These are phyloP conservation scores for Mariannaea elegans DNA, from an alignment of 2,329 filamentous ascomycete species.

Conservation along the genomic window DNA sequence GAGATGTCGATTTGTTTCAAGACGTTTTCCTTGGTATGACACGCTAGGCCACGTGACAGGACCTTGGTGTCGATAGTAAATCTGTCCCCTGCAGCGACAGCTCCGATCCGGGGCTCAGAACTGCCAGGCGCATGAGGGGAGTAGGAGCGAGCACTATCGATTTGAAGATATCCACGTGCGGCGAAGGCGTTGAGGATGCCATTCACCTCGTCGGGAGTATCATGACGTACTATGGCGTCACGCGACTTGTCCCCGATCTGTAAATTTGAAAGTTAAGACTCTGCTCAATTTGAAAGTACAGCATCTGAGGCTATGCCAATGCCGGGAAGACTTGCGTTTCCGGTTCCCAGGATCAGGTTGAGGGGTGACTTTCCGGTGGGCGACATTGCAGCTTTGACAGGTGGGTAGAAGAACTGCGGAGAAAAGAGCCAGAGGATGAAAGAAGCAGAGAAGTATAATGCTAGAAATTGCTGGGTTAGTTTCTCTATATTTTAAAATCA, in stretches of 20 bases:
- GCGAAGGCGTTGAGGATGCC: slow-evolving; percentile 28
- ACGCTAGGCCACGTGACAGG: slow-evolving; percentile 33
- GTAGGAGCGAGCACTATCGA: slow-evolving; percentile 48
- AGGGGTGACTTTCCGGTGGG: slow-evolving; percentile 8
- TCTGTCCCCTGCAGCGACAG: slow-evolving; percentile 35
- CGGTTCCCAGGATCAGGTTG: slow-evolving; percentile 30
- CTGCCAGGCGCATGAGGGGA: slow-evolving; percentile 35
- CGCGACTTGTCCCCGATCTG: slow-evolving; percentile 35
- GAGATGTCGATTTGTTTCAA: slow-evolving; percentile 43
- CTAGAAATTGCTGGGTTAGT: no score
- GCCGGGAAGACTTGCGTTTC: slow-evolving; percentile 13
- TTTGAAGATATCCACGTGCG: slow-evolving; percentile 37
- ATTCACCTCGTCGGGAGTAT: slow-evolving; percentile 39
- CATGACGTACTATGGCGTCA: slow-evolving; percentile 36
- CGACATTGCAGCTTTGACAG: slow-evolving; percentile 5
- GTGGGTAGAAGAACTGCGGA: not conserved
- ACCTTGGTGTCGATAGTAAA: slow-evolving; percentile 51
- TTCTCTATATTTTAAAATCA: no score
- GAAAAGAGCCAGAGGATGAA: not conserved
- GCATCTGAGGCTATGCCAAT: fast-evolving
- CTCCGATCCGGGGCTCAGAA: slow-evolving; percentile 44
- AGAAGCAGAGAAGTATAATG: no score
- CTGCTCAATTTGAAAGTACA: fast-evolving
- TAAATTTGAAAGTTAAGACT: not conserved
- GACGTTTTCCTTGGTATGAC: slow-evolving; percentile 42